These are phyloP conservation scores for Psilocybe sp. DNA, from an alignment of 768 basidiomycete genomes.

Conservation along the genomic window DNA sequence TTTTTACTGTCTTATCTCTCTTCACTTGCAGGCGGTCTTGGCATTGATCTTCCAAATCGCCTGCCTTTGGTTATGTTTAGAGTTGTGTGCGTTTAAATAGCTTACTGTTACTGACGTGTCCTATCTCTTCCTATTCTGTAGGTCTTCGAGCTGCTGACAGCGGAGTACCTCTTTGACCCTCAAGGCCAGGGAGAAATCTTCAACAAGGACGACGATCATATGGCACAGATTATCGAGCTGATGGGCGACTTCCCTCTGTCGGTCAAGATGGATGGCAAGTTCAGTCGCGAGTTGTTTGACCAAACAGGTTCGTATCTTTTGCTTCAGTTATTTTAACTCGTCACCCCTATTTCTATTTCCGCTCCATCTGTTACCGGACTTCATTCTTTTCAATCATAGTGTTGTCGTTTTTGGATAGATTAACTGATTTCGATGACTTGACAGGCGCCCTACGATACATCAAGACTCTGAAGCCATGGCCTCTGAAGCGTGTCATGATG, in stretches of 20 bases:
- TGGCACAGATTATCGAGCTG: conserved; percentile 93
- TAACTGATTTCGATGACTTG: conserved; percentile 3
- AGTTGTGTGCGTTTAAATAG: no score
- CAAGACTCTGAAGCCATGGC: conserved; percentile 74
- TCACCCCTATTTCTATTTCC: no score
- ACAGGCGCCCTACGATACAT: conserved; percentile 72
- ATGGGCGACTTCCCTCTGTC: conserved; percentile 74
- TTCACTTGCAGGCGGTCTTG: neutral
- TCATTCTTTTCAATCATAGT: no score
- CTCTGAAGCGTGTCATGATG: conserved; percentile 77
- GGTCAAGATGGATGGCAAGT: conserved; percentile 81
- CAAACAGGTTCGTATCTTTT: conserved; percentile 46
- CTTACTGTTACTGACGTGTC: neutral
- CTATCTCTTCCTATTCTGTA: conserved; percentile 21
- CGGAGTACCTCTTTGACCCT: conserved; percentile 91
- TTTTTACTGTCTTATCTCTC: neutral
- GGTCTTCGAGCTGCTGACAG: conserved; percentile 87
- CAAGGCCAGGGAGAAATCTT: conserved; percentile 79
- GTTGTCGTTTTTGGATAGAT: neutral
- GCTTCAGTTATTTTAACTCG: neutral
- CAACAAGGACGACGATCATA: conserved; percentile 92
- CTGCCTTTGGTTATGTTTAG: no score
- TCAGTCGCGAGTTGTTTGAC: conserved; percentile 83
- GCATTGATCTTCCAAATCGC: neutral
- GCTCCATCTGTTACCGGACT: no score